phyloP scores from a whole-genome alignment of 176 grass and related monocot species.

The Otatea glauca region DNA sequence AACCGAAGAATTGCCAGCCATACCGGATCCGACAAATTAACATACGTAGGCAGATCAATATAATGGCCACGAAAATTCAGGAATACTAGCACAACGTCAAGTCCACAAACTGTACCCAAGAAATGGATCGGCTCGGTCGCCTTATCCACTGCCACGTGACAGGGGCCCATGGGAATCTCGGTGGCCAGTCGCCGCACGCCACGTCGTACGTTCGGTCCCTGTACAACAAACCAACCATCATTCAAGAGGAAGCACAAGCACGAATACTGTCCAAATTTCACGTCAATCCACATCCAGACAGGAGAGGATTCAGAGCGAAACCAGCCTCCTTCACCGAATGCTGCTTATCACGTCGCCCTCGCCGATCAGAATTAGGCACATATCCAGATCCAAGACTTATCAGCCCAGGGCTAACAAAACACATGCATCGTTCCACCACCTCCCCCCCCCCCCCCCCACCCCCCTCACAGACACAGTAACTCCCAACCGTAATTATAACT shows the following conservation, averaged over 20 bases:
- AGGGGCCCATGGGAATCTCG: conserved; percentile 42
- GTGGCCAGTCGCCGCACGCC: not conserved
- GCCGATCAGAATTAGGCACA: not conserved
- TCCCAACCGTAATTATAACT: not conserved
- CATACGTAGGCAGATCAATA: not conserved
- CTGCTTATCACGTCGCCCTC: not conserved
- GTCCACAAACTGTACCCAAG: not conserved
- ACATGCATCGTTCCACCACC: not conserved
- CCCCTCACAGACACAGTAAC: too few species aligned
- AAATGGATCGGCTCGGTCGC: not conserved
- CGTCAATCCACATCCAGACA: conserved; percentile 47
- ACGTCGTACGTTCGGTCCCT: not conserved
- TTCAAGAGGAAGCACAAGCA: conserved; percentile 23
- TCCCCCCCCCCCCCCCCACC: not conserved
- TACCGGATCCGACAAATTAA: not conserved
- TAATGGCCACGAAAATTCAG: not conserved
- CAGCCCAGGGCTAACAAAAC: not conserved
- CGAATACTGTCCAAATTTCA: conserved; percentile 19
- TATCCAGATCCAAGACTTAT: conserved; percentile 22
- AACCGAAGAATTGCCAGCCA: not conserved
- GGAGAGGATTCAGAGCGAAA: conserved; percentile 23
- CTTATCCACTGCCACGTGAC: conserved; percentile 62
- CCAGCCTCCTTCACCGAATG: not conserved
- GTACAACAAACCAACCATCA: not conserved
- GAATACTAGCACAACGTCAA: not conserved